Evolutionary conservation across 2,329 filamentous ascomycete genomes (phyloP), one percentile per base, ranked within the genome.

Genomic region (Diplodia sapinea): DNA sequence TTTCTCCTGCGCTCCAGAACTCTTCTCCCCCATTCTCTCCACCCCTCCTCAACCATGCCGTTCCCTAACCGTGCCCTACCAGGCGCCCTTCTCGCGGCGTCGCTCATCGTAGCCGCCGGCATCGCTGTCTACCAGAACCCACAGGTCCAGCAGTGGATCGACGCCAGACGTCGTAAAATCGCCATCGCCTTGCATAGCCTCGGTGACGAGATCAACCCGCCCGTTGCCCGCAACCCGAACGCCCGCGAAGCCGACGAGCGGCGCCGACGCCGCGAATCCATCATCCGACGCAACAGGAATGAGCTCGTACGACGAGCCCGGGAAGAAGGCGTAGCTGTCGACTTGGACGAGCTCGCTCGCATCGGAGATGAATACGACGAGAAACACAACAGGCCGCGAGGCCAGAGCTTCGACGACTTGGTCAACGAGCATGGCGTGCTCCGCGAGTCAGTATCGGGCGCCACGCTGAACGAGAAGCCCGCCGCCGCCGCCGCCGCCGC

Each of bases 81-180:
- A 89, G 87, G 87, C 74, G 82, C 89, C 70, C 86, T 90, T 70
- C 84, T 89, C 71, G 86, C 86, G 57, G 83, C 88, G 70, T 85
- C 85, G 52, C 82, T 89, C 50, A 80, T 89, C 67, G 83, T 89
- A 64, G 87, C 87, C 69, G 86, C 88, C 20, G 85, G 87, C 13
- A 83, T 89, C 62, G 87, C 87, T 64, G 83, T 88, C 55, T 88
- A 89, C 76, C 86, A 89, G 75, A 88, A 85, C 50, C 87, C 87
- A 0, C 84, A 89, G 73, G 82, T 89, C 68, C 82, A 86, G 75
- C 81, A 84, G 82, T 89, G 87, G 87, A 78, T 89, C 65, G 82
- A 87, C 67, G 82, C 85, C 67, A 87, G 86, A 66, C 85, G 87
- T 55, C 85, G 86, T 67, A 88, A 87, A 76, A 84, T 89, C 69